A percentile compares a stretch with the other conserved stretches of the same genome.
Evolutionary conservation across 106 monocot species (phyloP).

Genomic region (Apostasia shenzhenica): DNA sequence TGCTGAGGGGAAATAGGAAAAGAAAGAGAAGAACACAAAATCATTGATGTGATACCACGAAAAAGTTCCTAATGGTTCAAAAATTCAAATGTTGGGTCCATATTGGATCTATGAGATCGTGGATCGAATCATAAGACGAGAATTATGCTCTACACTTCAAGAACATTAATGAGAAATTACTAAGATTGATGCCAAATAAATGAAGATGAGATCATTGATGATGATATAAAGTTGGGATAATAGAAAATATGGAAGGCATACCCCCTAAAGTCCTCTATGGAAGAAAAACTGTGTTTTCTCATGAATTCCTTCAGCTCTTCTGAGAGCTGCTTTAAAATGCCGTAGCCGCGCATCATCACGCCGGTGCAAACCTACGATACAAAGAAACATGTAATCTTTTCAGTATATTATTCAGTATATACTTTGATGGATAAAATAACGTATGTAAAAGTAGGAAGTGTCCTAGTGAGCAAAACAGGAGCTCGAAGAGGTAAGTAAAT

Average conservation of each 20-base stretch:
- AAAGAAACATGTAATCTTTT: neutral
- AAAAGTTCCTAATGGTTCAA: neutral
- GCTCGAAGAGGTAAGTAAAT: too few relatives aligned
- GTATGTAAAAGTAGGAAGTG: neutral
- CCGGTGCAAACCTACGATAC: constrained; percentile 14
- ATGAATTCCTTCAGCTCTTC: constrained; percentile 30
- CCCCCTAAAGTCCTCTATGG: constrained; percentile 29
- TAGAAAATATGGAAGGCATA: neutral
- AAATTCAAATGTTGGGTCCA: too few relatives aligned
- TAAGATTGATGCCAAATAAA: too few relatives aligned
- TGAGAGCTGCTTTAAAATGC: constrained; percentile 19
- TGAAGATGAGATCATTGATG: too few relatives aligned
- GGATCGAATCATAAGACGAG: too few relatives aligned
- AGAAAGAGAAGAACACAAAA: neutral
- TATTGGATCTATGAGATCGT: too few relatives aligned
- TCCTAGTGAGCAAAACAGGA: too few relatives aligned
- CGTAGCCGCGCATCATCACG: constrained; percentile 24
- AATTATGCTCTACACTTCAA: too few relatives aligned
- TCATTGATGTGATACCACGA: neutral
- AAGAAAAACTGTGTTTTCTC: constrained; percentile 24
- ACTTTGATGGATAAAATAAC: neutral
- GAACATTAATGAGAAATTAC: too few relatives aligned
- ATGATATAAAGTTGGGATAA: neutral
- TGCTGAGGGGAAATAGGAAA: neutral
- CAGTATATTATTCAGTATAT: neutral